Evolutionary conservation across 306 rosid genomes (phyloP), one percentile per base, ranked within the genome.

Genomic region (Begonia fuchsioides): DNA sequence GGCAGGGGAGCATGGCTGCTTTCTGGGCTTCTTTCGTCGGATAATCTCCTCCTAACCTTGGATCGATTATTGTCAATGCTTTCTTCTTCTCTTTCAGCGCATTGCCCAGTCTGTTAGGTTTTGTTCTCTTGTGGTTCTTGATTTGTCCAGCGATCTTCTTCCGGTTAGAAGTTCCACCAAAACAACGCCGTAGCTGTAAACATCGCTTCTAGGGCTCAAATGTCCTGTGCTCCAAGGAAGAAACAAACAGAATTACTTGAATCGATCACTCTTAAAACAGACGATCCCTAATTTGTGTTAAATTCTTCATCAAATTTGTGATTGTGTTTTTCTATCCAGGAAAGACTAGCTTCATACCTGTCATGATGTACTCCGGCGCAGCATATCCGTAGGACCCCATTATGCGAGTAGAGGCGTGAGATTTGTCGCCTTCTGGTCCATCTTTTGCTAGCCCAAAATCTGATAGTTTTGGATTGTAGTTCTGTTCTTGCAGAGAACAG

Each of bases 361-460:
- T 92, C 93, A 85, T 71, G 52, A 85, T 86, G 64, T 92, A 92
- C 69, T 85, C 98, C 0, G 98, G 98, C 26, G 98, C 98, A 46
- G 98, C 98, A 68, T 92, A 92, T 6, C 98, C 98, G 51, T 92
- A 92, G 8, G 98, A 85, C 55, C 98, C 98, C 94, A 92, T 92
- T 50, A 92, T 71, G 53, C 98, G 75, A 49, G 98, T 92, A 10
- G 96, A 92, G 53, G 85, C 98, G 56, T 92, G 96, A 49, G 94
- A 92, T 61, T 81, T 72, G 70, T 90, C 98, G 14, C 98, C 98
- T 9, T 76, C 95, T 10, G 98, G 98, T 57, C 96, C 94, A 59
- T 82, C 92, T 68, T 92, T 85, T 11, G 96, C 98, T 2, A 92
- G 95, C 45, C 98, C 98, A 57, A 92, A 85, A 58, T 92, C 96